Conservation (phyloP, 2,329 filamentous ascomycete genomes). For the Alternaria novae-zelandiae region DNA sequence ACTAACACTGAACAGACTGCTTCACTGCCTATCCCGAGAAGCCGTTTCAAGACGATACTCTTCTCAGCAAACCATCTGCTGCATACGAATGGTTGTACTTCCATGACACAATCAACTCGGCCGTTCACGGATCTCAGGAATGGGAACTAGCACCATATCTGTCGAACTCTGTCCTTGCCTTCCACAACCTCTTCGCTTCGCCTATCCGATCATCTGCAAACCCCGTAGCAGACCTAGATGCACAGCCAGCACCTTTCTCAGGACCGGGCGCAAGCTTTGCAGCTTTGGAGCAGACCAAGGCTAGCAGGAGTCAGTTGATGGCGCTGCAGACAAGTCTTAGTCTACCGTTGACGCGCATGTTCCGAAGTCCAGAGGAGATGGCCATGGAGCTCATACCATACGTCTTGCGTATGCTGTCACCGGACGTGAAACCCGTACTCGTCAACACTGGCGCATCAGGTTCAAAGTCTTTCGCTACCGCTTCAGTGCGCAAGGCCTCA, state of each 20-base stretch:
- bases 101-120: conserved; percentile 81
- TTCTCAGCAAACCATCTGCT: conserved; percentile 82
- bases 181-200: conserved; percentile 88
- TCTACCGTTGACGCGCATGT: conserved; percentile 74
- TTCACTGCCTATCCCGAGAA: conserved; percentile 86
- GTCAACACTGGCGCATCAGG: conserved; percentile 65
- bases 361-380: conserved; percentile 78
- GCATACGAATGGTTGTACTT: conserved; percentile 97
- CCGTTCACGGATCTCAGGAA: conserved; percentile 82
- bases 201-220: conserved; percentile 54
- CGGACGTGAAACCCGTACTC: conserved; percentile 89
- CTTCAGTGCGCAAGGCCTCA: conserved; percentile 84
- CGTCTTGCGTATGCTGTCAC: conserved; percentile 80
- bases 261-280: conserved; percentile 82
- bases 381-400: conserved; percentile 85
- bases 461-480: conserved; percentile 61
- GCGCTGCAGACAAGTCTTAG: conserved; percentile 75
- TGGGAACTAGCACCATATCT: conserved; percentile 93
- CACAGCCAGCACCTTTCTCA: conserved; percentile 71
- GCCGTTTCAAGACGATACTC: conserved; percentile 90
- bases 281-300: conserved; percentile 80
- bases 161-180: conserved; percentile 83
- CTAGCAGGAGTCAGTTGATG: conserved; percentile 76
- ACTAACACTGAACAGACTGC: conserved; percentile 62
- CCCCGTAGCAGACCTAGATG: conserved; percentile 49